Conservation (phyloP, 805 yeast genomes). For the Kurtzmaniella cleridarum region DNA sequence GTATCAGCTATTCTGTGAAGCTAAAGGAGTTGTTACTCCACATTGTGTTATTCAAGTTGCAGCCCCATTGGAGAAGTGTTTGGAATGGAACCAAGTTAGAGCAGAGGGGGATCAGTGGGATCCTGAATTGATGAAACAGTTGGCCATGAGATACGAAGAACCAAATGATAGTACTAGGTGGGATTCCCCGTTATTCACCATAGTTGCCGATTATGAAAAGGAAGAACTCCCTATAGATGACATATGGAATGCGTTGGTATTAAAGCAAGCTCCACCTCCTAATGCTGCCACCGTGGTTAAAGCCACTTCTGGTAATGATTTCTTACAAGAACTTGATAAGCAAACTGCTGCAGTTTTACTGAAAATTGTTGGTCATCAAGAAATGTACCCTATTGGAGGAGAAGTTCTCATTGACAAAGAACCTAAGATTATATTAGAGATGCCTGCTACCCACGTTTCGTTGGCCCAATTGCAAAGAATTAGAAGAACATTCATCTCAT, state of each 20-base stretch:
- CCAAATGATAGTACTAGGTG: constrained; percentile 82
- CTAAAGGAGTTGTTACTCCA: constrained; percentile 76
- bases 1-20: constrained; percentile 91
- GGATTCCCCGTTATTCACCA: constrained; percentile 87
- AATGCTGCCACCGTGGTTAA: constrained; percentile 80
- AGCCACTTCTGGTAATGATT: constrained; percentile 73
- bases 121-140: constrained; percentile 54
- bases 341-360: constrained; percentile 61
- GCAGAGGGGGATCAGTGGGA: constrained; percentile 51
- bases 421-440: constrained; percentile 42
- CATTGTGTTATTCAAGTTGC: constrained; percentile 79
- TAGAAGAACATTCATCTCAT: constrained; percentile 73
- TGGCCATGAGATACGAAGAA: constrained; percentile 86
- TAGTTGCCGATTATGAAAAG: constrained; percentile 49
- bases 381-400: constrained; percentile 44
- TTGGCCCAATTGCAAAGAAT: constrained; percentile 78
- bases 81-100: constrained; percentile 50
- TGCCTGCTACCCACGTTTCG: constrained; percentile 61
- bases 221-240: constrained; percentile 56
- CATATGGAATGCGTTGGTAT: constrained; percentile 57
- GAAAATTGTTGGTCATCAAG: constrained; percentile 59
- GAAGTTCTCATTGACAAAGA: constrained; percentile 39
- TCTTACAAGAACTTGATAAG: constrained; percentile 71
- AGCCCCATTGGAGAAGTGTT: constrained; percentile 57
- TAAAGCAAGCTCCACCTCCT: constrained; percentile 64